Conservation (phyloP, 345 rosid genomes). For the Heritiera fomes region DNA sequence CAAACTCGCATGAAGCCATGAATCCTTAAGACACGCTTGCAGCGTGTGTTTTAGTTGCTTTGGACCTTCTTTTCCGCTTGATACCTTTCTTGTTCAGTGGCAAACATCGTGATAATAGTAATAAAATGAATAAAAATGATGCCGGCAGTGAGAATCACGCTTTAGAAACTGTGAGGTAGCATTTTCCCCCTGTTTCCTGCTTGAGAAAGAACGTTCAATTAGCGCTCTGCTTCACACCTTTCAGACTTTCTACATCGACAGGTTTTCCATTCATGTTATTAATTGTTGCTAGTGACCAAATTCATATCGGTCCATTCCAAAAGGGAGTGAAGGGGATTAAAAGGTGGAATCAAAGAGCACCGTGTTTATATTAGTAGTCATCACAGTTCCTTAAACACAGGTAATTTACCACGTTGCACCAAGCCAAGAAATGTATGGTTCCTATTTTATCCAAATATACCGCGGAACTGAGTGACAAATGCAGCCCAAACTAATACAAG, state of each 20-base stretch:
- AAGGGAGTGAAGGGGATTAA: background rate
- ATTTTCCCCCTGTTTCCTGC: background rate
- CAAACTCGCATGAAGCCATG: conserved; percentile 7
- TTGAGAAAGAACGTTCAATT: background rate
- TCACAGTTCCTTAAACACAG: background rate
- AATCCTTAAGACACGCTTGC: background rate
- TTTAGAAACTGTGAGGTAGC: background rate
- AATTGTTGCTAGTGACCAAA: background rate
- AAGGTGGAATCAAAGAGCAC: too few species aligned
- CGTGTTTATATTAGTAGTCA: background rate
- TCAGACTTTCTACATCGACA: background rate
- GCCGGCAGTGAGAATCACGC: background rate
- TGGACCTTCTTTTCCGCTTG: background rate
- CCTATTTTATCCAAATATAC: background rate
- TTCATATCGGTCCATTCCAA: background rate
- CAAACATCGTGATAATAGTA: background rate
- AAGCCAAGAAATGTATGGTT: too few species aligned
- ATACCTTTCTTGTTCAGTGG: background rate
- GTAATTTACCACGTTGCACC: background rate
- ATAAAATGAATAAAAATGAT: background rate
- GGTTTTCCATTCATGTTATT: background rate
- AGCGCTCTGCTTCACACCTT: background rate
- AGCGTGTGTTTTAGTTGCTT: background rate
- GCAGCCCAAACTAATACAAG: background rate
- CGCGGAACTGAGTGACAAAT: background rate